phyloP scores from a whole-genome alignment of 2,329 filamentous ascomycete genomes.

The Epichloe gansuensis region DNA sequence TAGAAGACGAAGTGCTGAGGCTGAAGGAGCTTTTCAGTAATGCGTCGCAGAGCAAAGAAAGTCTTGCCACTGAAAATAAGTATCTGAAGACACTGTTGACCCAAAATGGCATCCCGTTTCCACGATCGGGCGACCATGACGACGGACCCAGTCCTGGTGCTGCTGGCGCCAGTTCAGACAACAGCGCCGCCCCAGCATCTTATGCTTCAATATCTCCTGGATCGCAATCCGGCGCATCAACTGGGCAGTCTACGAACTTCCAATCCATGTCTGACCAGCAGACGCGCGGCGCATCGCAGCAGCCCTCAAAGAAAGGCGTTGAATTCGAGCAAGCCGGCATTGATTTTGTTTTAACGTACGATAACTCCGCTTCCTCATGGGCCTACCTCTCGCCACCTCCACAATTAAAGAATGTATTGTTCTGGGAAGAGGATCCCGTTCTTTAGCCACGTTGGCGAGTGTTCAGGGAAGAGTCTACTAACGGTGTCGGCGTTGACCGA shows the following conservation, averaged over 20 bases:
- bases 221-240: conserved; percentile 29
- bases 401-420: conserved; percentile 25
- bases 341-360: conserved; percentile 87
- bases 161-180: conserved; percentile 41
- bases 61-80: conserved; percentile 65
- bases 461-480: conserved; percentile 23
- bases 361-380: conserved; percentile 40
- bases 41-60: conserved; percentile 62
- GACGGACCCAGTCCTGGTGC: conserved; percentile 34
- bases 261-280: conserved; percentile 20
- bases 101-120: conserved; percentile 36
- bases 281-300: conserved; percentile 15
- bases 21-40: conserved; percentile 75
- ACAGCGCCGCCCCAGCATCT: conserved; percentile 42
- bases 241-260: conserved; percentile 15
- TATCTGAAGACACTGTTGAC: conserved; percentile 48
- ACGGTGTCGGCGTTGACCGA: conserved; percentile 27
- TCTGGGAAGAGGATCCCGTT: not conserved
- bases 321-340: conserved; percentile 77
- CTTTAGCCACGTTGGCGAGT: conserved; percentile 8
- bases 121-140: conserved; percentile 18
- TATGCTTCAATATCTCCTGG: conserved; percentile 29
- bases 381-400: conserved; percentile 54
- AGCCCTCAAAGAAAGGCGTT: conserved; percentile 28
- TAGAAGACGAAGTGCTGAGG: conserved; percentile 82